Evolutionary conservation across 148 eudicot species (phyloP), one percentile per base, ranked within the genome.

Genomic region (Camellia japonica): DNA sequence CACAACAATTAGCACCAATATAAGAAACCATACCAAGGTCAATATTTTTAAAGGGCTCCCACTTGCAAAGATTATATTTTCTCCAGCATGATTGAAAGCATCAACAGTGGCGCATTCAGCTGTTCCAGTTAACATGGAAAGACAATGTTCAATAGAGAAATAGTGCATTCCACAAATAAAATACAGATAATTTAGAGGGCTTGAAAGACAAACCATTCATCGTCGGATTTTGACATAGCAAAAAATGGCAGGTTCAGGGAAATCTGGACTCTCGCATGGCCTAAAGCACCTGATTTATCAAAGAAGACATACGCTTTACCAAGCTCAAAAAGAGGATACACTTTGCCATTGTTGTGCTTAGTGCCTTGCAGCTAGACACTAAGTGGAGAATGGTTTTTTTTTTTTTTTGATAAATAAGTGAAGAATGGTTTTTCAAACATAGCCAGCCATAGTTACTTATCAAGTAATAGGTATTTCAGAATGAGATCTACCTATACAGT

Each of bases 201-300:
- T 64, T 63, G 19, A 63, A 71, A 73, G 44, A 81, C 93, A 83
- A 81, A 96, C 99, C 98, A 74, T 96, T 96, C 80, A 76, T 74
- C 52, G 99, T 96, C 55, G 99, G 99, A 90, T 96, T 96, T 96
- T 81, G 99, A 96, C 99, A 96, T 96, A 13, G 99, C 97, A 86
- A 86, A 94, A 96, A 47, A 96, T 91, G 81, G 98, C 97, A 85
- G 99, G 99, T 83, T 89, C 92, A 70, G 85, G 75, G 80, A 91
- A 89, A 74, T 91, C 94, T 38, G 99, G 99, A 93, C 69, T 94
- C 97, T 82, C 78, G 75, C 99, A 96, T 92, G 83, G 99, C 99
- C 85, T 87, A 92, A 66, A 96, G 89, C 51, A 93, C 97, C 99
- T 96, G 87, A 76, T 79, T 73, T 56, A 41, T 46, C 7, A 7